Conservation (phyloP, 352 stramenopile genomes). For the Salisapilia sapeloensis region DNA sequence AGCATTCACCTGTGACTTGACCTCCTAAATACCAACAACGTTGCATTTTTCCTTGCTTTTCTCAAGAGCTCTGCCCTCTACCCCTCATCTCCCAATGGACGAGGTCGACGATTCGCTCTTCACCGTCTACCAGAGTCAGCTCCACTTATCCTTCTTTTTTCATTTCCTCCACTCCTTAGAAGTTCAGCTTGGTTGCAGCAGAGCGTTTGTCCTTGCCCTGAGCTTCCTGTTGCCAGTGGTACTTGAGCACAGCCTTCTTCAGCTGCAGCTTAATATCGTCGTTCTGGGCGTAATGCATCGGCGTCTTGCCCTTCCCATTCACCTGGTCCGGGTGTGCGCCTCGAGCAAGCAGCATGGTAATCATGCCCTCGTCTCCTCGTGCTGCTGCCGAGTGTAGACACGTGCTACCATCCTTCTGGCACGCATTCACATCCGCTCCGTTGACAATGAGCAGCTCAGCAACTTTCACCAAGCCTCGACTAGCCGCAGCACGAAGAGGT, state of each 20-base stretch:
- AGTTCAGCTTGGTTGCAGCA: too few species aligned
- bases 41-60: too few species aligned
- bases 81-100: too few species aligned
- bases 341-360: conserved; percentile 14
- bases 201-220: conserved; percentile 2
- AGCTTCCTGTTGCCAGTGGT: conserved; percentile 26
- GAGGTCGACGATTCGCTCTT: too few species aligned
- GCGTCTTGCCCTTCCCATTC: conserved; percentile 13
- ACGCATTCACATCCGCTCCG: conserved; percentile 21
- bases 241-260: conserved; percentile 28
- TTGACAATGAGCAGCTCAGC: conserved; percentile 16
- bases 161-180: too few species aligned
- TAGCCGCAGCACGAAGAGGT: conserved; percentile 23
- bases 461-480: conserved; percentile 15
- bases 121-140: too few species aligned
- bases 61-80: too few species aligned
- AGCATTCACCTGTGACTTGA: too few species aligned
- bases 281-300: conserved; percentile 22
- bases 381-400: conserved; percentile 26
- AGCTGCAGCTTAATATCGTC: conserved; percentile 27
- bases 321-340: conserved; percentile 17
- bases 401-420: conserved; percentile 21
- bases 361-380: conserved; percentile 16
- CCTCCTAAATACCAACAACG: too few species aligned
- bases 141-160: too few species aligned